Evolutionary conservation across 2,329 filamentous ascomycete genomes (phyloP).

Genomic region (Ceratocystis harringtonii): DNA sequence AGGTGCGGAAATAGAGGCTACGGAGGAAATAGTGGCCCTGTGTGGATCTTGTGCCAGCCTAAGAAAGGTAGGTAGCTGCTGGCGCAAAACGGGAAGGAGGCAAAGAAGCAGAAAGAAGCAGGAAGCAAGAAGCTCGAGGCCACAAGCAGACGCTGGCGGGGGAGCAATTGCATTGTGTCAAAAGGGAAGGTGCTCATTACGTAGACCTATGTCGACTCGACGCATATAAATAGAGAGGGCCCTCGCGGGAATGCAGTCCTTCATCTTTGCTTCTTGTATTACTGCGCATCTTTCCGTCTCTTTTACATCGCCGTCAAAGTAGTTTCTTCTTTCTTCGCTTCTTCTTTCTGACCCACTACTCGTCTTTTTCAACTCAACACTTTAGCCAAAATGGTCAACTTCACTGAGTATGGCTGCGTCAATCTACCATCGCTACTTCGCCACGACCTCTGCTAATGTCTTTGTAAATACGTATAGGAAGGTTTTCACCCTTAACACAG

Average conservation of each 20-base stretch:
- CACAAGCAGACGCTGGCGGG: background rate
- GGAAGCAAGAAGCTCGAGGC: background rate
- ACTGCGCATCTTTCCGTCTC: background rate
- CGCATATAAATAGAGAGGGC: background rate
- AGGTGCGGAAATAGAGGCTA: background rate
- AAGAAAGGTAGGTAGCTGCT: background rate
- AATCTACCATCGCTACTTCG: background rate
- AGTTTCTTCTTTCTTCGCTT: background rate
- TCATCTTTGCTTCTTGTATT: background rate
- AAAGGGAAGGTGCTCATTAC: background rate
- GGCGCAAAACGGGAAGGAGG: background rate
- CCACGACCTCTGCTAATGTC: background rate
- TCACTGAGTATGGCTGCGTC: slow-evolving; percentile 1
- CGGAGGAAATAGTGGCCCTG: background rate
- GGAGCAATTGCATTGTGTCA: background rate
- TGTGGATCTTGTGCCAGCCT: background rate
- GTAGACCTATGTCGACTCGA: background rate
- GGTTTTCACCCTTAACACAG: slow-evolving; percentile 57
- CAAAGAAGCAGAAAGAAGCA: too few species aligned
- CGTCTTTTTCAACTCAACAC: background rate
- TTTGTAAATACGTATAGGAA: slow-evolving; percentile 9
- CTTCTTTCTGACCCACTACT: background rate
- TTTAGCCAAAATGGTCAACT: slow-evolving; percentile 6
- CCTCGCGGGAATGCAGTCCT: background rate
- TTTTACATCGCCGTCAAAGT: background rate